Evolutionary conservation across 1,284 basidiomycete species (phyloP).

Genomic region (Melampsora americana): DNA sequence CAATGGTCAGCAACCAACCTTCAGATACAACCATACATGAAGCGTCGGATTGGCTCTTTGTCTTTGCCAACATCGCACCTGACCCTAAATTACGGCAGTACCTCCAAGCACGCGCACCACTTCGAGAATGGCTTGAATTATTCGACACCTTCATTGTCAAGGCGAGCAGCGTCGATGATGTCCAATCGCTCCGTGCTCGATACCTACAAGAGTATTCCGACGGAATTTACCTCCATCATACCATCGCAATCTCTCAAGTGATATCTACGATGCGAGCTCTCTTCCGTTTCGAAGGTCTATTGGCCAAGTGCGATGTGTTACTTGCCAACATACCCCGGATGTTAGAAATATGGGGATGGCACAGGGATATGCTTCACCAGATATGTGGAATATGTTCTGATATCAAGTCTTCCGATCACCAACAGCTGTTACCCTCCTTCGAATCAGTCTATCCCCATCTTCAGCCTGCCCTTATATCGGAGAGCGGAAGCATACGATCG

Average conservation of each 20-base stretch:
- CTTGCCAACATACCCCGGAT: slow-evolving; percentile 23
- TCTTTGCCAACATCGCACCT: slow-evolving; percentile 9
- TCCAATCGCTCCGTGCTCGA: slow-evolving; percentile 11
- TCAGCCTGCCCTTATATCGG: slow-evolving; percentile 53
- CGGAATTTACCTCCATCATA: slow-evolving; percentile 25
- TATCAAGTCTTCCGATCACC: not conserved
- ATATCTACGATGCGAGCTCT: slow-evolving; percentile 7
- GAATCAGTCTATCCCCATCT: slow-evolving; percentile 34
- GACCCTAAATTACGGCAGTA: slow-evolving; percentile 2
- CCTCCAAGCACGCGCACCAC: not conserved
- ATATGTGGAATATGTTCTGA: slow-evolving; percentile 25
- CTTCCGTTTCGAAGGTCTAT: not conserved
- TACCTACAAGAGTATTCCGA: slow-evolving; percentile 34
- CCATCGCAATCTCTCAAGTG: slow-evolving; percentile 27
- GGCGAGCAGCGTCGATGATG: slow-evolving; percentile 3
- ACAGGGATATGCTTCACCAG: slow-evolving; percentile 25
- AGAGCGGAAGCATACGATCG: slow-evolving; percentile 56
- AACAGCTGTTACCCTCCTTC: slow-evolving; percentile 14
- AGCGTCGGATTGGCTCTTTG: slow-evolving; percentile 4
- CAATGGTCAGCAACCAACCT: not conserved
- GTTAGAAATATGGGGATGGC: slow-evolving; percentile 41
- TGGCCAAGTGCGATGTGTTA: not conserved
- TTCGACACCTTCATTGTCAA: not conserved
- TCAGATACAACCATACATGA: not conserved
- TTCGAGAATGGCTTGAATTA: not conserved